phyloP scores from a whole-genome alignment of 306 rosid genomes.

The Casuarina cunninghamiana region DNA sequence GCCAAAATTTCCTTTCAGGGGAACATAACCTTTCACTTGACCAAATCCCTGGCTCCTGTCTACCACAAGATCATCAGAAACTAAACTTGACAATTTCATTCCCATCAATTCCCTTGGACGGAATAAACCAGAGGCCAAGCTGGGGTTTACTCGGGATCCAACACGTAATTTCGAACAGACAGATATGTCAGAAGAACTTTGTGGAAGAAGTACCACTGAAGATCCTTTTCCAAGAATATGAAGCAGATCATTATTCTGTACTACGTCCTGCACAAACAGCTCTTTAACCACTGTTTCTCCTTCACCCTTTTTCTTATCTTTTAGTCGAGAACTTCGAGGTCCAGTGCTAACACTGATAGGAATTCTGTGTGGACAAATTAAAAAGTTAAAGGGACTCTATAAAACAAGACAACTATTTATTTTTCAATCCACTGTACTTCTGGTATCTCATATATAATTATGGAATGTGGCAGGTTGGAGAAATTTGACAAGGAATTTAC shows the following conservation, averaged over 20 bases:
- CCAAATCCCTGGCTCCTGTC: conserved; percentile 48
- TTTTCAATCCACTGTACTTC: conserved; percentile 21
- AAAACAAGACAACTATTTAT: conserved; percentile 13
- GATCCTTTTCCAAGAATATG: conserved; percentile 73
- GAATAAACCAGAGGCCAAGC: conserved; percentile 44
- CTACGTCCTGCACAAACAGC: conserved; percentile 71
- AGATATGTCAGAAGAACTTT: conserved; percentile 71
- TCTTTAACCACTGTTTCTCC: conserved; percentile 90
- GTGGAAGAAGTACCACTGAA: conserved; percentile 84
- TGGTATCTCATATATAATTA: background rate
- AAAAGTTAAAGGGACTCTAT: conserved; percentile 21
- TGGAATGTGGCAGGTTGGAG: background rate
- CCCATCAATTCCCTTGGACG: conserved; percentile 41
- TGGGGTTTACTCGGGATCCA: conserved; percentile 61
- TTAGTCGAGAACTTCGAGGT: conserved; percentile 95
- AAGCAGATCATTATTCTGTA: conserved; percentile 78
- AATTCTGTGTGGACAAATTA: conserved; percentile 53
- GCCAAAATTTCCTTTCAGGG: conserved; percentile 55
- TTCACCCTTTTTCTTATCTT: conserved; percentile 89
- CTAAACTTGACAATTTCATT: conserved; percentile 54
- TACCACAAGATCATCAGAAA: conserved; percentile 65
- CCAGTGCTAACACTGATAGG: conserved; percentile 52
- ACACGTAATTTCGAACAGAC: conserved; percentile 78
- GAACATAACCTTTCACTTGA: conserved; percentile 53
- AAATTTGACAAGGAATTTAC: background rate